phyloP scores from a whole-genome alignment of 1,284 basidiomycete genomes.

The Melampsora larici-populina region DNA sequence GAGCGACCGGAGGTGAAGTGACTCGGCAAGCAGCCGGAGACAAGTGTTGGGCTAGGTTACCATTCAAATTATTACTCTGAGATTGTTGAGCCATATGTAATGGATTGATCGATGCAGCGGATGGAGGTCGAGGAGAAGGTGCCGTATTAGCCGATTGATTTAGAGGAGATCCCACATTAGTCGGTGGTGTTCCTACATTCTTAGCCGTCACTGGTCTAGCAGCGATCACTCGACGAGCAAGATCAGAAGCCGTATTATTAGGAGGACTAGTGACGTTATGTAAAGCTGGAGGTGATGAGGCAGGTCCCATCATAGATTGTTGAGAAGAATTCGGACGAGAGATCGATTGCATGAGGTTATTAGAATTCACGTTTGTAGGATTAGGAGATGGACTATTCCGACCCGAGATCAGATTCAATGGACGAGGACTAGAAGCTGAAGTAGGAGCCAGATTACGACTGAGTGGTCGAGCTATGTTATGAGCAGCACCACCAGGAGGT shows the following conservation, averaged over 20 bases:
- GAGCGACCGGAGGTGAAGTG: slow-evolving; percentile 22
- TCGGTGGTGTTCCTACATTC: slow-evolving; percentile 20
- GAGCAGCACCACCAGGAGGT: background rate
- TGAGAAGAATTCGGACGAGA: slow-evolving; percentile 38
- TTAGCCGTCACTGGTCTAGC: slow-evolving; percentile 7
- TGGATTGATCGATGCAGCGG: slow-evolving; percentile 9
- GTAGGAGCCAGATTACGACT: slow-evolving; percentile 13
- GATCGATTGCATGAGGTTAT: slow-evolving; percentile 18
- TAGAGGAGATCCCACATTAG: slow-evolving; percentile 23
- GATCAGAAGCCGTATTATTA: slow-evolving; percentile 15
- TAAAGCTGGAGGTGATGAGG: slow-evolving; percentile 25
- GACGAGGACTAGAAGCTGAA: slow-evolving; percentile 31
- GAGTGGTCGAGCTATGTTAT: slow-evolving; percentile 7
- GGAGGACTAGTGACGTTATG: slow-evolving; percentile 21
- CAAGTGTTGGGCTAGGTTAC: background rate
- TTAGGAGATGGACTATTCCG: slow-evolving; percentile 24
- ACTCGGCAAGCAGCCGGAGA: background rate
- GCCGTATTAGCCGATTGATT: slow-evolving; percentile 22
- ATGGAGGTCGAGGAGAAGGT: slow-evolving; percentile 22
- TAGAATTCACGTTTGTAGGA: background rate
- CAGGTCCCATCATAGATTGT: slow-evolving; percentile 21
- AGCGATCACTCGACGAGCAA: slow-evolving; percentile 3
- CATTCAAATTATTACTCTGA: background rate
- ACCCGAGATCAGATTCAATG: slow-evolving; percentile 16
- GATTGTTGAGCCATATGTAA: slow-evolving; percentile 12